Evolutionary conservation across 2,329 filamentous ascomycete genomes (phyloP), one percentile per base, ranked within the genome.

Genomic region (Macrophomina phaseolina): DNA sequence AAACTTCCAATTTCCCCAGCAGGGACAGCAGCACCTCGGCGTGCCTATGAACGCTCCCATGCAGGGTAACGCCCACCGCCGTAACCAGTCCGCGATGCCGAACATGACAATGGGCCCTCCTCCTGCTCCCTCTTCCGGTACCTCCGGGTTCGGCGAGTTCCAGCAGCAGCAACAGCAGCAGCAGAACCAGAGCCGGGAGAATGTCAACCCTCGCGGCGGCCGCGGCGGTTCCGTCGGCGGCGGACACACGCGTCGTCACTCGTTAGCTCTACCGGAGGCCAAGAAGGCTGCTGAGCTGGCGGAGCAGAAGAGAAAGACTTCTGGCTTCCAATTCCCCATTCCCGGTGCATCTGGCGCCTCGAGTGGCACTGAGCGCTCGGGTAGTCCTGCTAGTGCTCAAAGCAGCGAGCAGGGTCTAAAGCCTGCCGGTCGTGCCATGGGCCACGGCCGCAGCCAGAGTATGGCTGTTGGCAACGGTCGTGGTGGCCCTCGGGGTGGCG

Each of bases 261-360:
- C 95, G 23, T 85, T 99, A 70, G 95, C 94, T 70, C 84, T 99
- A 70, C 92, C 94, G 45, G 95, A 99, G 80, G 95, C 95, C 60
- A 98, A 97, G 82, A 98, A 97, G 83, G 95, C 95, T 56, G 95
- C 95, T 67, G 95, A 99, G 79, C 82, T 97, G 70, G 95, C 95
- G 58, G 95, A 99, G 81, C 94, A 97, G 84, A 97, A 97, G 83
- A 87, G 94, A 79, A 97, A 94, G 65, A 93, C 94, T 69, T 93
- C 92, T 70, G 93, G 90, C 67, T 99, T 98, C 81, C 94, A 97
- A 77, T 99, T 99, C 78, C 94, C 95, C 16, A 88, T 90, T 64
- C 91, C 93, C 60, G 87, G 87, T 56, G 85, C 90, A 69, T 84
- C 86, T 64, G 87, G 86, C 65, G 78, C 74, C 49, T 74, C 81